Conservation (phyloP, 1,284 basidiomycete species). For the Anthracocystis walkeri region DNA sequence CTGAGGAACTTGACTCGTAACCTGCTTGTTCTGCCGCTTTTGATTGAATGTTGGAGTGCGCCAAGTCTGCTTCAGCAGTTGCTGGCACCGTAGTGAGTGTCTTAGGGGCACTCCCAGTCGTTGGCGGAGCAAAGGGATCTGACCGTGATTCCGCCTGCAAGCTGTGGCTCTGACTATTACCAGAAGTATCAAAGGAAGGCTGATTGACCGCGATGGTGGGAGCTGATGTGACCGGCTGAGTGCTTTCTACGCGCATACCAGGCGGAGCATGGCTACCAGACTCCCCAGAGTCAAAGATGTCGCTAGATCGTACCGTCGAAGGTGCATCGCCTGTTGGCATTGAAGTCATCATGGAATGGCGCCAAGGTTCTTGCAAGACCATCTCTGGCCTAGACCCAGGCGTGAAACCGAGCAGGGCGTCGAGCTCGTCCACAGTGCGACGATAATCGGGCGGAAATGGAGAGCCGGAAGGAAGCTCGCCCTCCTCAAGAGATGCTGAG, state of each 20-base stretch:
- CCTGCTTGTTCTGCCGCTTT: background rate
- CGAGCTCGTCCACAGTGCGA: background rate
- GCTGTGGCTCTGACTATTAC: no score
- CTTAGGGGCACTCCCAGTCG: no score
- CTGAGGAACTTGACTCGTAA: background rate
- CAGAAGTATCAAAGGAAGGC: no score
- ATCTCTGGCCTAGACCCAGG: background rate
- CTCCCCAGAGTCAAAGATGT: background rate
- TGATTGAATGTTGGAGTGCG: background rate
- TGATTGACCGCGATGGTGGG: background rate
- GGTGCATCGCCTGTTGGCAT: background rate
- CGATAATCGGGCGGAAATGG: background rate
- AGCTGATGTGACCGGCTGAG: background rate
- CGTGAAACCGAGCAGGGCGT: background rate
- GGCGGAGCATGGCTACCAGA: background rate
- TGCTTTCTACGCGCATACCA: background rate
- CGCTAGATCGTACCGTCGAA: background rate
- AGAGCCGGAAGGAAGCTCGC: background rate
- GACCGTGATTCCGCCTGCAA: no score
- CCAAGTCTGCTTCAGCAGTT: no score
- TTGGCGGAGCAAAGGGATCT: no score
- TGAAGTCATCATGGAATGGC: background rate
- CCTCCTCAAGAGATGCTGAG: slow-evolving; percentile 1
- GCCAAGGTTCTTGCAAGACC: background rate
- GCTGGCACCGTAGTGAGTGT: no score